Evolutionary conservation across 805 yeast species (phyloP).

Genomic region (Hanseniaspora valbyensis): DNA sequence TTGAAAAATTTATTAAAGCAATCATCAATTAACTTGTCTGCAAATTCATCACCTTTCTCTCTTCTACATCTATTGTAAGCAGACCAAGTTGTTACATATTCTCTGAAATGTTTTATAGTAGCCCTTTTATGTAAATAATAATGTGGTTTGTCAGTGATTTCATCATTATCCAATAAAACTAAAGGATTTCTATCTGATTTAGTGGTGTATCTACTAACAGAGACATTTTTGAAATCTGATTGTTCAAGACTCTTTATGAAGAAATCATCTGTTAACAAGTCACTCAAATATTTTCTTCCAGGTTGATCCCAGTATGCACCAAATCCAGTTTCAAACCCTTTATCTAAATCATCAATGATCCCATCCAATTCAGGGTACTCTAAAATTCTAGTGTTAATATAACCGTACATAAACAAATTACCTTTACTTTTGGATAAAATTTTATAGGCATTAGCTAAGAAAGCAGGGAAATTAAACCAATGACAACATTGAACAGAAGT

Average conservation of each 20-base stretch:
- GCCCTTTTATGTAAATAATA: conserved; percentile 26
- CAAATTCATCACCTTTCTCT: conserved; percentile 21
- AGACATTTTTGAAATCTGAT: conserved; percentile 27
- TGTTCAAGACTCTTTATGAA: neutral
- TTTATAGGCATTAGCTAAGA: conserved; percentile 40
- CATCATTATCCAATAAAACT: neutral
- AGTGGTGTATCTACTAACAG: conserved; percentile 28
- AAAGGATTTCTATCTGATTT: neutral
- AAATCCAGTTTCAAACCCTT: conserved; percentile 28
- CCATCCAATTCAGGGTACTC: conserved; percentile 45
- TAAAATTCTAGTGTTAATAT: conserved; percentile 56
- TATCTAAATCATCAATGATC: conserved; percentile 41
- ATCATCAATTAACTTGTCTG: conserved; percentile 23
- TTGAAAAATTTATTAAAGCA: conserved; percentile 1
- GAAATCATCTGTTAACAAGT: conserved; percentile 26
- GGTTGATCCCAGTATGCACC: conserved; percentile 83
- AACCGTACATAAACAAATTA: conserved; percentile 68
- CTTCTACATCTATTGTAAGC: conserved; percentile 49
- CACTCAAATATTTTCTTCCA: conserved; percentile 49
- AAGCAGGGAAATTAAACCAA: conserved; percentile 56
- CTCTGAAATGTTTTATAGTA: conserved; percentile 37
- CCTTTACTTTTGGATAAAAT: conserved; percentile 44
- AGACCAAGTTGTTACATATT: conserved; percentile 61
- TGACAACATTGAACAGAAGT: conserved; percentile 82
- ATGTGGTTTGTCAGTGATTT: neutral